Conservation (phyloP, 2,329 filamentous ascomycete genomes). For the Hypocreales sp. region DNA sequence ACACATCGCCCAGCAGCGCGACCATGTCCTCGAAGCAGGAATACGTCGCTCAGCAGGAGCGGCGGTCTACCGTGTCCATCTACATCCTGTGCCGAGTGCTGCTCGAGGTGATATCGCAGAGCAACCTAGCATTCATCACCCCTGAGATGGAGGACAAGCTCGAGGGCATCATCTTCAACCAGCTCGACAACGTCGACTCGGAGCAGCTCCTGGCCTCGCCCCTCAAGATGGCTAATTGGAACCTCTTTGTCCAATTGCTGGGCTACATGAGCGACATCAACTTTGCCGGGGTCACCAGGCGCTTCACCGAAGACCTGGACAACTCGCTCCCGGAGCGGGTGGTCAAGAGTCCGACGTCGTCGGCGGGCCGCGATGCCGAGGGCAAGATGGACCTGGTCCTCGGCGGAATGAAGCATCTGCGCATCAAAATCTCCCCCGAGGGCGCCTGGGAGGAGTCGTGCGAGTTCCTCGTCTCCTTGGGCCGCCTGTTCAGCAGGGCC, state of each 20-base stretch:
- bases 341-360: slow-evolving; percentile 46
- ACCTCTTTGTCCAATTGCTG: slow-evolving; percentile 78
- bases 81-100: slow-evolving; percentile 90
- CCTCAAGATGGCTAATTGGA: slow-evolving; percentile 87
- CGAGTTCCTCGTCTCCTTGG: slow-evolving; percentile 71
- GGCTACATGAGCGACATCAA: slow-evolving; percentile 95
- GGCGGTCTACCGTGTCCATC: slow-evolving; percentile 84
- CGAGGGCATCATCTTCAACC: slow-evolving; percentile 92
- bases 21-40: slow-evolving; percentile 44
- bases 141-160: slow-evolving; percentile 87
- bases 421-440: slow-evolving; percentile 57
- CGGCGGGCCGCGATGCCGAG: slow-evolving; percentile 51
- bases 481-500: slow-evolving; percentile 66
- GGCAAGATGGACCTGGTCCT: slow-evolving; percentile 76
- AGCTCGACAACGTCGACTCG: slow-evolving; percentile 75
- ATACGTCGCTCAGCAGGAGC: slow-evolving; percentile 64
- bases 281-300: slow-evolving; percentile 67
- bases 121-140: slow-evolving; percentile 66
- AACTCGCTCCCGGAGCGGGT: slow-evolving; percentile 60
- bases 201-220: slow-evolving; percentile 66
- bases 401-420: slow-evolving; percentile 80
- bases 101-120: slow-evolving; percentile 87
- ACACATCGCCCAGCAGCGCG: slow-evolving; percentile 17
- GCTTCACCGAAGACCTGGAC: slow-evolving; percentile 72
- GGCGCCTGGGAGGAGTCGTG: slow-evolving; percentile 75